phyloP scores from a whole-genome alignment of 2,329 filamentous ascomycete species.

The Periconia digitata region DNA sequence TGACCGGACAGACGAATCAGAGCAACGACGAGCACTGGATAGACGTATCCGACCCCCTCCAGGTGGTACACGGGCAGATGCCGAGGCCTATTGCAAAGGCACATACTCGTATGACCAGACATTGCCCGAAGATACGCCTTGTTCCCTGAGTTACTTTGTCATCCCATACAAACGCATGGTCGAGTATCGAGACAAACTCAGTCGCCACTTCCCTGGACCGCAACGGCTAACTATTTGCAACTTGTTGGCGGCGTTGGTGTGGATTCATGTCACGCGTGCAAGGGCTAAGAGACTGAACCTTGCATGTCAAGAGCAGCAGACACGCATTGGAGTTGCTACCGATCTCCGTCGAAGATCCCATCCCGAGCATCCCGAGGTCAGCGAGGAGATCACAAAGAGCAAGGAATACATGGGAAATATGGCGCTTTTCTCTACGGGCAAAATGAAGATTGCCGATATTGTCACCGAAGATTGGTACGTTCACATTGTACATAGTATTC shows the following conservation, averaged over 20 bases:
- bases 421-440: conserved; percentile 33
- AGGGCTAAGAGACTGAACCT: conserved; percentile 24
- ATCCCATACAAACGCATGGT: conserved; percentile 30
- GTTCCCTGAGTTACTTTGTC: conserved; percentile 31
- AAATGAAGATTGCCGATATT: conserved; percentile 26
- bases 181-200: conserved; percentile 27
- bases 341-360: conserved; percentile 31
- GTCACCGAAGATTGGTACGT: conserved; percentile 32
- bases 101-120: conserved; percentile 29
- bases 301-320: conserved; percentile 21
- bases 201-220: conserved; percentile 17
- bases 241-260: conserved; percentile 35
- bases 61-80: conserved; percentile 10
- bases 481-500: conserved; percentile 6
- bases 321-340: conserved; percentile 33
- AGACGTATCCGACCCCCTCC: conserved; percentile 13
- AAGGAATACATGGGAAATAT: conserved; percentile 36
- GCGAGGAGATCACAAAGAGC: too few species aligned
- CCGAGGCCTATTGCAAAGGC: conserved; percentile 33
- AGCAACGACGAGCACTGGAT: conserved; percentile 24
- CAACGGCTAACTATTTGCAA: conserved; percentile 33
- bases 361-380: conserved; percentile 16
- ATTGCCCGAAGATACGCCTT: conserved; percentile 23
- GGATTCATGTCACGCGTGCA: conserved; percentile 40
- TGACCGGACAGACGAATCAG: conserved; percentile 23